Base-by-base conservation (phyloP, 345 rosid species). In the Citrus trifoliata region DNA sequence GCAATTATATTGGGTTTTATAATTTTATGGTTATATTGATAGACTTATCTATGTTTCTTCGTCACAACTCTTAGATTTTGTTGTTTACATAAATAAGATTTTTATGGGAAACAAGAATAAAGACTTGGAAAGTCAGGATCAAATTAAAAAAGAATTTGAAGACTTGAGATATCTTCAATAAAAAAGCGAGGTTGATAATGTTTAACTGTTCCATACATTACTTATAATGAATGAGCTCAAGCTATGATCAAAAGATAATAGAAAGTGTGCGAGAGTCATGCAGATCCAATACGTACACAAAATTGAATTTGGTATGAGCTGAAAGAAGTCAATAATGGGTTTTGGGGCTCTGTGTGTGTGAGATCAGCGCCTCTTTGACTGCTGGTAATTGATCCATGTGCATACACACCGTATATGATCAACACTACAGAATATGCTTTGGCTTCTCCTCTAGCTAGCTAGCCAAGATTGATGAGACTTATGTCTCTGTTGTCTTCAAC, bases 351-450 rank as follows among this genome's bases (percentile, higher is more conserved):
- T 13, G 10, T 46, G 70, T 46, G 70, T 46, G 70, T 42, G 61
- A 28, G 70, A 75, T 63, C 70, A 42, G 70, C 56, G 69, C 37
- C 59, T 18, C 59, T 74, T 62, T 61, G 67, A 60, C 69, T 35
- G 25, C 35, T 38, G 61, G 51, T 1, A 32, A 24, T 19, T 16
- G 55, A 4, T 73, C 55, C 71, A 38, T 35, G 51, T 25, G 46
- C 16, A 10, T 18, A 28, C 51, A 10, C 51, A 10, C 51, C 14
- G n/a, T 16, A 2, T 73, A n/a, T 24, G 51, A n/a, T n/a, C n/a
- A 59, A 73, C 46, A 59, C 22, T 1, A 30, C 7, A 6, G 12
- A 6, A 16, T 58, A 53, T 33, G 40, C 16, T 32, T 55, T 35
- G 64, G 25, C 38, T 32, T 30, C 51, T 13, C 18, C 9, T 42